Evolutionary conservation across 2,329 filamentous ascomycete species (phyloP).

Genomic region (Phialophora chinensis): DNA sequence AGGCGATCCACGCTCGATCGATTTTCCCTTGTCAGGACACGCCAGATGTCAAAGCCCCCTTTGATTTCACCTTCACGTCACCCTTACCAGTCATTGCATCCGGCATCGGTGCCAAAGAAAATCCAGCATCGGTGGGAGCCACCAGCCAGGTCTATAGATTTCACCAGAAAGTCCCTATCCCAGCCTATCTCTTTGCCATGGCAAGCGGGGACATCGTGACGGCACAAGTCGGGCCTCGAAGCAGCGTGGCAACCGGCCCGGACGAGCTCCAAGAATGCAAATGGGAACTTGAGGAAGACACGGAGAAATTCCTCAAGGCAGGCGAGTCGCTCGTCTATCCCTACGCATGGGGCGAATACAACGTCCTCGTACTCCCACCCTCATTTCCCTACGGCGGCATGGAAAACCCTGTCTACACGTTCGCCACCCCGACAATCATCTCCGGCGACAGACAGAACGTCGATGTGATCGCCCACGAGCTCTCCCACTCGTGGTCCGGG

Average conservation of each 20-base stretch:
- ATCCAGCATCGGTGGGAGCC: constrained; percentile 57
- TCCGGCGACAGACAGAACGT: constrained; percentile 90
- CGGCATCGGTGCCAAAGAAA: constrained; percentile 68
- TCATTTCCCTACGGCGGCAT: constrained; percentile 90
- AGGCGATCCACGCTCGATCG: constrained; percentile 92
- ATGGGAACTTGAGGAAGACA: constrained; percentile 90
- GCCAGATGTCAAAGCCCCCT: constrained; percentile 95
- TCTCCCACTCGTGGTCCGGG: constrained; percentile 81
- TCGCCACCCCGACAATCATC: constrained; percentile 92
- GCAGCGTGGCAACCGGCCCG: constrained; percentile 83
- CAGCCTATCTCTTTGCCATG: constrained; percentile 92
- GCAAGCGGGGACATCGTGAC: constrained; percentile 79
- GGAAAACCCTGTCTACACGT: constrained; percentile 95
- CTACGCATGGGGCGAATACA: constrained; percentile 95
- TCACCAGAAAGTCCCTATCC: constrained; percentile 89
- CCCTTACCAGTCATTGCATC: constrained; percentile 90
- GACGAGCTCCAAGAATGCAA: constrained; percentile 83
- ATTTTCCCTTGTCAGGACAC: constrained; percentile 98
- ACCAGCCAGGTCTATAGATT: constrained; percentile 75
- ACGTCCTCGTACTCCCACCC: constrained; percentile 85
- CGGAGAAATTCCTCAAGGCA: constrained; percentile 87
- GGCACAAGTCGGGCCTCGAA: constrained; percentile 84
- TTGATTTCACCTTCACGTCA: constrained; percentile 85
- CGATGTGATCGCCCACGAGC: constrained; percentile 91
- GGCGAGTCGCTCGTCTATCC: constrained; percentile 82